Percentiles rank a stretch among this genome's conserved stretches.
Conservation (phyloP, 208 protist genomes). For the Borovskyia barvae region DNA sequence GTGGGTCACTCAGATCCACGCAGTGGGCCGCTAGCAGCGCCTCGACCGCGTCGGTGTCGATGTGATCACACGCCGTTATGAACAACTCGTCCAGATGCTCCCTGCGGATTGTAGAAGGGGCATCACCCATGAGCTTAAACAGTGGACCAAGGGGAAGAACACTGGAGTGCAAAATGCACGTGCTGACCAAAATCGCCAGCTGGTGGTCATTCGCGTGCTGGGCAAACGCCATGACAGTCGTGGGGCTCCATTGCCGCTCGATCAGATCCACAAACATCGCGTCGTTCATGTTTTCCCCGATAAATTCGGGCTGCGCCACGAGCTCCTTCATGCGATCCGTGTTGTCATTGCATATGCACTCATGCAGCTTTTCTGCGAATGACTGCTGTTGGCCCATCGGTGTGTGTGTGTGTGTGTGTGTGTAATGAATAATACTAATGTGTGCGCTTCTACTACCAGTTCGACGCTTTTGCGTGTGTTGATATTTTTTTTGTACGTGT, state of each 20-base stretch:
- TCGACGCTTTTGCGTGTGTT: too few relatives aligned
- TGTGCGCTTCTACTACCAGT: too few relatives aligned
- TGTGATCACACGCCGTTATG: constrained; percentile 62
- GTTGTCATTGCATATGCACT: constrained; percentile 66
- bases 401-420: too few relatives aligned
- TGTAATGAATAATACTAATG: too few relatives aligned
- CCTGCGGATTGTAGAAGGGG: constrained; percentile 35
- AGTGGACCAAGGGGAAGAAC: constrained; percentile 43
- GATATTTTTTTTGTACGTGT: too few relatives aligned
- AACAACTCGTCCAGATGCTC: constrained; percentile 73
- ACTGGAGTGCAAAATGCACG: constrained; percentile 55
- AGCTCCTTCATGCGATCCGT: constrained; percentile 35
- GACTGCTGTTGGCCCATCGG: constrained; percentile 63
- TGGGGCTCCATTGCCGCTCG: constrained; percentile 43
- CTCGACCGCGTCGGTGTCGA: constrained; percentile 50
- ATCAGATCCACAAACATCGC: constrained; percentile 67
- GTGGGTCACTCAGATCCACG: constrained; percentile 48
- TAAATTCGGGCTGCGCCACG: constrained; percentile 38
- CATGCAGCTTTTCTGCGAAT: constrained; percentile 38
- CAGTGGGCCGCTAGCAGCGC: constrained; percentile 62
- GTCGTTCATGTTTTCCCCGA: constrained; percentile 29
- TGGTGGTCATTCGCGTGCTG: constrained; percentile 65
- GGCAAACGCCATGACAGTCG: constrained; percentile 47
- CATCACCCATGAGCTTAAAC: constrained; percentile 59
- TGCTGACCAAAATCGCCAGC: constrained; percentile 55